These are phyloP conservation scores for Fonsecaea nubica DNA, from an alignment of 2,329 filamentous ascomycete species.

Conservation along the genomic window DNA sequence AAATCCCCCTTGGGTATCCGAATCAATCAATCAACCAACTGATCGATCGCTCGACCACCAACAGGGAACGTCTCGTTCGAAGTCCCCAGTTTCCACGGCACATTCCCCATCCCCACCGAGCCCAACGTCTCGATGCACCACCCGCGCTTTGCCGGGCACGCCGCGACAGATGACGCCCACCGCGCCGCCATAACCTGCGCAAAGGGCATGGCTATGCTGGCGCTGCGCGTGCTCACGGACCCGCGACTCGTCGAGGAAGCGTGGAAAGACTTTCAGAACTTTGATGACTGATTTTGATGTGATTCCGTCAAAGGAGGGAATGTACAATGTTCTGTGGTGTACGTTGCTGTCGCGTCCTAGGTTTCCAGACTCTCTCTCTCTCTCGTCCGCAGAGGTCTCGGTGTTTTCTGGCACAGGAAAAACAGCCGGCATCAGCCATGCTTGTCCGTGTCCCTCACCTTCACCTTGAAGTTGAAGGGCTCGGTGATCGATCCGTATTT, in stretches of 20 bases:
- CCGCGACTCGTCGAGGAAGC: conserved; percentile 10
- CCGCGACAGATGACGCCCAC: conserved; percentile 50
- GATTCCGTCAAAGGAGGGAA: too few species aligned
- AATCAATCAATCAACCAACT: not conserved
- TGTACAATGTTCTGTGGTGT: too few species aligned
- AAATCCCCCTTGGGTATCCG: too few species aligned
- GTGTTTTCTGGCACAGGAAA: too few species aligned
- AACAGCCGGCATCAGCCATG: too few species aligned
- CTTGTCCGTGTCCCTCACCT: too few species aligned
- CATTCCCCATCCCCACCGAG: conserved; percentile 53
- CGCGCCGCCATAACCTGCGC: conserved; percentile 52
- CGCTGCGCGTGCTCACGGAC: conserved; percentile 41
- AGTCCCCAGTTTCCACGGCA: conserved; percentile 57
- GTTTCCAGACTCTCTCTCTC: too few species aligned
- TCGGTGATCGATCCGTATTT: too few species aligned
- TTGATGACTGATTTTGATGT: not conserved
- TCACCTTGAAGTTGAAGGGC: too few species aligned
- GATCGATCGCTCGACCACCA: too few species aligned
- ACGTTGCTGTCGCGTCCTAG: too few species aligned
- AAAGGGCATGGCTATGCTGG: conserved; percentile 54
- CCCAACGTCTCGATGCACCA: conserved; percentile 49
- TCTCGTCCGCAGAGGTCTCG: too few species aligned
- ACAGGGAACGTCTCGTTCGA: conserved; percentile 57
- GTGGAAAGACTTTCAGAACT: conserved; percentile 12
- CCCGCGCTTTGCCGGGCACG: conserved; percentile 53